Conservation (phyloP, 805 yeast species). For the Lachancea quebecensis region DNA sequence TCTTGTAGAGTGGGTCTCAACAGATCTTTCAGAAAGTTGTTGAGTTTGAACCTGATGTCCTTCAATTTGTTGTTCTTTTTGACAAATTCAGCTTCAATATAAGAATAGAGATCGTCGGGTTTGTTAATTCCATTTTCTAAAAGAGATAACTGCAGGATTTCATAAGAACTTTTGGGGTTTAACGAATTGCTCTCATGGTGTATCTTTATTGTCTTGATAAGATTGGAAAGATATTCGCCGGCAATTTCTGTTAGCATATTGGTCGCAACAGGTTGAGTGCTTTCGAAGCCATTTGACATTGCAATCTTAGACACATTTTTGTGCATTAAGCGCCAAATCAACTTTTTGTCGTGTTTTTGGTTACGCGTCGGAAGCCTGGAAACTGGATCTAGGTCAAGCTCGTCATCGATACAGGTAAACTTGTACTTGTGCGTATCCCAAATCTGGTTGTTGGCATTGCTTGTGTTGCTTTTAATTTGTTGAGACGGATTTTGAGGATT, state of each 20-base stretch:
- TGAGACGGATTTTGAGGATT: conserved; percentile 45
- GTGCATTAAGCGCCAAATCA: conserved; percentile 60
- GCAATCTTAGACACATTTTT: conserved; percentile 69
- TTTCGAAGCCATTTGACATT: conserved; percentile 90
- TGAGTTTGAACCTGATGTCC: conserved; percentile 62
- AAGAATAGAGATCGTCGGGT: conserved; percentile 68
- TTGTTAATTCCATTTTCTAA: conserved; percentile 82
- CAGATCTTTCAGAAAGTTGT: conserved; percentile 67
- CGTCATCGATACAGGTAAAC: conserved; percentile 46
- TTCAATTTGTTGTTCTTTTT: conserved; percentile 63
- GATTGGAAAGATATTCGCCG: conserved; percentile 66
- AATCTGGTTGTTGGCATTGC: conserved; percentile 15
- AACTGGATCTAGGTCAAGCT: conserved; percentile 71
- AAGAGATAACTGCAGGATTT: conserved; percentile 55
- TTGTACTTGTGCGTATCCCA: conserved; percentile 20
- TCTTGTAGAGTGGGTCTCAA: conserved; percentile 74
- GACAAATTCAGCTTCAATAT: conserved; percentile 62
- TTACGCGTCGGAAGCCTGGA: conserved; percentile 72
- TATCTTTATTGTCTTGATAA: conserved; percentile 61
- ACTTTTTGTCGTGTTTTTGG: conserved; percentile 41
- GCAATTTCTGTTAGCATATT: conserved; percentile 78
- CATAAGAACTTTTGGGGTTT: conserved; percentile 28
- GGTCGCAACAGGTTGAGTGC: conserved; percentile 69
- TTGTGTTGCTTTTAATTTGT: conserved; percentile 4
- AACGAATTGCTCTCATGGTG: conserved; percentile 57